Evolutionary conservation across 2,329 filamentous ascomycete species (phyloP).

Genomic region (Neocatenulostroma microsporum): DNA sequence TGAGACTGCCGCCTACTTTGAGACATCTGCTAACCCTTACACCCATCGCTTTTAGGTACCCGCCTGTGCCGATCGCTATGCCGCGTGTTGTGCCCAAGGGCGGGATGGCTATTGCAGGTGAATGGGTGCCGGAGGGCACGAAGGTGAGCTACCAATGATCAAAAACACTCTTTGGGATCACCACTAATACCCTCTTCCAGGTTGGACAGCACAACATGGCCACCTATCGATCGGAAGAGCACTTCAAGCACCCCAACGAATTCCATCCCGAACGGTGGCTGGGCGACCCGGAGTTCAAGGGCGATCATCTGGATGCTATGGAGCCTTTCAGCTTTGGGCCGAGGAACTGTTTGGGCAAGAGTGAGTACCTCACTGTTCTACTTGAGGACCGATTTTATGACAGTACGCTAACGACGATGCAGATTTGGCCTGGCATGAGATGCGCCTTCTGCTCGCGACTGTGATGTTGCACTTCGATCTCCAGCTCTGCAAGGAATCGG

Average conservation of each 20-base stretch:
- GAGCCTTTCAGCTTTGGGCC: slow-evolving; percentile 24
- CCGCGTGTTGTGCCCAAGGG: slow-evolving; percentile 16
- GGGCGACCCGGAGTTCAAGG: slow-evolving; percentile 18
- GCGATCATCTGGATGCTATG: slow-evolving; percentile 22
- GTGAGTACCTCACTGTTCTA: slow-evolving; percentile 4
- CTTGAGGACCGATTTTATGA: neutral
- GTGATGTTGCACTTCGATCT: slow-evolving; percentile 34
- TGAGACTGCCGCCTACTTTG: too few species aligned
- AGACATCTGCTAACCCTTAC: too few species aligned
- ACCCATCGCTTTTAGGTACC: too few species aligned
- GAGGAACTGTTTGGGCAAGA: slow-evolving; percentile 21
- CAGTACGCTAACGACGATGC: neutral
- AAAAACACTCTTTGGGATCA: neutral
- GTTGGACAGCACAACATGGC: slow-evolving; percentile 16
- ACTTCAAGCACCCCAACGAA: slow-evolving; percentile 8
- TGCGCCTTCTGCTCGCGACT: slow-evolving; percentile 32
- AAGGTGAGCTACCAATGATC: slow-evolving; percentile 6
- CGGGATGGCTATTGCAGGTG: slow-evolving; percentile 15
- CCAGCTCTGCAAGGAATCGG: slow-evolving; percentile 20
- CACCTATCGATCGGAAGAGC: slow-evolving; percentile 12
- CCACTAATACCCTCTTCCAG: neutral
- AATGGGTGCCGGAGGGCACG: slow-evolving; percentile 16
- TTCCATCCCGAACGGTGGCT: slow-evolving; percentile 28
- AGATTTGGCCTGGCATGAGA: slow-evolving; percentile 32
- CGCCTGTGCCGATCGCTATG: slow-evolving; percentile 24